Evolutionary conservation across 148 eudicot genomes (phyloP), one percentile per base, ranked within the genome.

Genomic region (Vaccinium darrowii): DNA sequence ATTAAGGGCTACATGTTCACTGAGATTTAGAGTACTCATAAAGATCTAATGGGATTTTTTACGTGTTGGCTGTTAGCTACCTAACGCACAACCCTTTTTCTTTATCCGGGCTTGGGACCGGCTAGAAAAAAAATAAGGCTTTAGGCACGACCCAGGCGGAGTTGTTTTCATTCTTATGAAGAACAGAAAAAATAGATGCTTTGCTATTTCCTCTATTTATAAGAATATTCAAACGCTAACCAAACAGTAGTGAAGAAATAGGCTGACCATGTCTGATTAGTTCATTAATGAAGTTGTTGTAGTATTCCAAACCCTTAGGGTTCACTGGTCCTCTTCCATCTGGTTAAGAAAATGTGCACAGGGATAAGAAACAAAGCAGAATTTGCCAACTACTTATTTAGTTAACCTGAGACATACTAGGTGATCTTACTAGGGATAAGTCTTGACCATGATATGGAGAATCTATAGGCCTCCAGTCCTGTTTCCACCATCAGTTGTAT

Each of bases 401-500:
- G 52, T 47, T 54, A 27, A 71, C 3, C 1, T 30, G 74, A 21
- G 56, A 53, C 21, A 60, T 0, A 50, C 5, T 47, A 51, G 78
- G 69, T 74, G 53, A 47, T 62, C 86, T 47, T 89, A 93, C 97
- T 79, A 0, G 97, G 97, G 74, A 92, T 82, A 16, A 92, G 88
- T 86, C 94, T 92, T 15, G 95, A 86, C 97, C 95, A 92, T 25
- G 95, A 88, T 80, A 94, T 91, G 43, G 95, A 94, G 76, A 92
- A 88, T 80, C 94, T 85, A 57, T 88, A 94, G 19, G 92, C 97
- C 87, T 92, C 92, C 80, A 94, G 50, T 62, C 93, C 91, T 27
- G 91, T 94, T 53, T 92, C 94, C 39, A 75, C 92, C 92, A 91
- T 91, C 36, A 94, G 91, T 60, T 83, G 89, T 67, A 93, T 86